Conservation (phyloP, 768 basidiomycete genomes). For the Boletus tylopilopsis region DNA sequence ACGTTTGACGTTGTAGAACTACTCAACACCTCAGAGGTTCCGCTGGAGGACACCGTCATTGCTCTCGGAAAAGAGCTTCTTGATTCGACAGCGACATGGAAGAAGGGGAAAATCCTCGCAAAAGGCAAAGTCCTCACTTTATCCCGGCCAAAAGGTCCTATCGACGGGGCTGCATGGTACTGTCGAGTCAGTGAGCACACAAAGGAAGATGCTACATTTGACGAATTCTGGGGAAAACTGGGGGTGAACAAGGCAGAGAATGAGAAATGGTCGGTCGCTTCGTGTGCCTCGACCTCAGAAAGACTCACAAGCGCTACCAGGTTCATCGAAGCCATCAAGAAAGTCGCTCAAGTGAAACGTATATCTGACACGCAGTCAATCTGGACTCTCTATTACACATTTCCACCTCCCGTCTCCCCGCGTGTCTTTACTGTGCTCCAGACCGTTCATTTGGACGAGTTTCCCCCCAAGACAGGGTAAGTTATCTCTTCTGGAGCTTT, state of each 20-base stretch:
- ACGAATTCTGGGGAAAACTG: slow-evolving; percentile 67
- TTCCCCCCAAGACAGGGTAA: slow-evolving; percentile 58
- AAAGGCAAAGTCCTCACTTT: slow-evolving; percentile 53
- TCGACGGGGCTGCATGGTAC: slow-evolving; percentile 63
- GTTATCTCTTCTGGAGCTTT: slow-evolving; percentile 14
- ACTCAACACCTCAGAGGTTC: slow-evolving; percentile 44
- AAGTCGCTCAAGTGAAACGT: slow-evolving; percentile 57
- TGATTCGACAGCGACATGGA: slow-evolving; percentile 57
- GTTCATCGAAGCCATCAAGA: slow-evolving; percentile 62
- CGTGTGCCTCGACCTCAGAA: background rate
- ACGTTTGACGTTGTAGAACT: background rate
- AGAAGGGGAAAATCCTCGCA: slow-evolving; percentile 59
- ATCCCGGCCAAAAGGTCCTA: slow-evolving; percentile 47
- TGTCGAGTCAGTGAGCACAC: slow-evolving; percentile 65
- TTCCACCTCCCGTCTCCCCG: slow-evolving; percentile 65
- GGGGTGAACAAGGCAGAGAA: slow-evolving; percentile 63
- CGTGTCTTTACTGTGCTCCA: slow-evolving; percentile 76
- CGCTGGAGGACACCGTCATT: slow-evolving; percentile 55
- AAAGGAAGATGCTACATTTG: slow-evolving; percentile 64
- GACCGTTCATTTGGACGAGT: slow-evolving; percentile 49
- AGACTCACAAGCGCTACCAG: slow-evolving; percentile 33
- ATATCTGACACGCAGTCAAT: slow-evolving; percentile 62
- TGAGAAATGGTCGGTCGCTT: slow-evolving; percentile 56
- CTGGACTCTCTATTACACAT: slow-evolving; percentile 72
- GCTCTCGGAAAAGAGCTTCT: slow-evolving; percentile 52